phyloP scores from a whole-genome alignment of 768 basidiomycete genomes.

The Suillus bovinus region DNA sequence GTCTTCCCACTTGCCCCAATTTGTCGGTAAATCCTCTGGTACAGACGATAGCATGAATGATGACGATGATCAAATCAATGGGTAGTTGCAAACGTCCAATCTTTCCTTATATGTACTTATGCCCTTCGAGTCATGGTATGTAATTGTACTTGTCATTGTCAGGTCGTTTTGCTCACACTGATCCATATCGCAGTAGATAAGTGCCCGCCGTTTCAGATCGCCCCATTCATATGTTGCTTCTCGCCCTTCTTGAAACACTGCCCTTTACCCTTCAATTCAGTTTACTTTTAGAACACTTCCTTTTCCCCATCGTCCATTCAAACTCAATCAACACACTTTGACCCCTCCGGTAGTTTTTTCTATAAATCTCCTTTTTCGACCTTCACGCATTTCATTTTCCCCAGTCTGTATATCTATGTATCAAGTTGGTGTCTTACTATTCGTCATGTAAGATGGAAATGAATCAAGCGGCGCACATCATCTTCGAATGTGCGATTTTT shows the following conservation, averaged over 20 bases:
- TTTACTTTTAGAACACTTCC: too few species aligned
- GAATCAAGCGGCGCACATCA: background rate
- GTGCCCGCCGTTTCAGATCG: background rate
- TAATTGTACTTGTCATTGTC: background rate
- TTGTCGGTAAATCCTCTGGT: background rate
- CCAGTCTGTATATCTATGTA: background rate
- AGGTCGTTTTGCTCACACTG: background rate
- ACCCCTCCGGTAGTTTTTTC: too few species aligned
- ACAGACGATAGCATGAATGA: background rate
- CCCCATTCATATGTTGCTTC: background rate
- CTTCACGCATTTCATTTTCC: background rate
- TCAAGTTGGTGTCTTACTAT: background rate
- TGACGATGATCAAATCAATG: background rate
- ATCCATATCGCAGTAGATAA: background rate
- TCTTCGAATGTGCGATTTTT: too few species aligned
- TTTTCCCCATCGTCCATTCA: too few species aligned
- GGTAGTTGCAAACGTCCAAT: background rate
- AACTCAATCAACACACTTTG: too few species aligned
- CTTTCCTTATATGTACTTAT: background rate
- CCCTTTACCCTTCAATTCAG: too few species aligned
- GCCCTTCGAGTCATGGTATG: background rate
- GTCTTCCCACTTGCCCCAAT: background rate
- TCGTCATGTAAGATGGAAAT: background rate
- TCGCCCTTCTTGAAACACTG: too few species aligned
- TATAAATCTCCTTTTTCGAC: background rate